Percentiles rank a stretch among this genome's conserved stretches.
phyloP scores from a whole-genome alignment of 495 filamentous ascomycete genomes.

The Rostrohypoxylon terebratum region DNA sequence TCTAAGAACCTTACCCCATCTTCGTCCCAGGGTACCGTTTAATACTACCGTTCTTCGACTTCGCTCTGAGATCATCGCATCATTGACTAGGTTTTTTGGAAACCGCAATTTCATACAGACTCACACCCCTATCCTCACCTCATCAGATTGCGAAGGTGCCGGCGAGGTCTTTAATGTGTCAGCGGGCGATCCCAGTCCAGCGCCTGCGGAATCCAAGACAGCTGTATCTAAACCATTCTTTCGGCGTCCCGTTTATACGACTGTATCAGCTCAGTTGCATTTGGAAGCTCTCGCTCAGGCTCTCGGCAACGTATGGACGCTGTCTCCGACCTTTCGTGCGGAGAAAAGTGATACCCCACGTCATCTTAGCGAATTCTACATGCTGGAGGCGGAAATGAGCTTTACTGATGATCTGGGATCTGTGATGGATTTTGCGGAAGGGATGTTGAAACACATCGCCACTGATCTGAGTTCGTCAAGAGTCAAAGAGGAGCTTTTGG shows the following conservation, averaged over 20 bases:
- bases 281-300: slow-evolving; percentile 92
- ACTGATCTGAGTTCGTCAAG: slow-evolving; percentile 64
- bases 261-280: slow-evolving; percentile 94
- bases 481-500: slow-evolving; percentile 69
- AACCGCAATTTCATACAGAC: slow-evolving; percentile 81
- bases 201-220: slow-evolving; percentile 35
- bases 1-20: slow-evolving; percentile 88
- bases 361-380: slow-evolving; percentile 98
- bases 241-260: slow-evolving; percentile 90
- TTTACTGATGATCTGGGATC: slow-evolving; percentile 76
- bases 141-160: slow-evolving; percentile 96
- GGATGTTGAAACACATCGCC: slow-evolving; percentile 74
- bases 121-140: slow-evolving; percentile 93
- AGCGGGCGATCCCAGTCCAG: slow-evolving; percentile 45
- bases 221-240: slow-evolving; percentile 71
- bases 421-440: slow-evolving; percentile 83
- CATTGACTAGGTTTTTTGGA: slow-evolving; percentile 77
- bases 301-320: slow-evolving; percentile 90
- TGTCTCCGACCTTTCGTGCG: slow-evolving; percentile 93
- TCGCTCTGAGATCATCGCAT: slow-evolving; percentile 81
- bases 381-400: slow-evolving; percentile 91
- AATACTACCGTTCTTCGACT: slow-evolving; percentile 84
- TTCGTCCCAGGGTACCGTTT: slow-evolving; percentile 84
- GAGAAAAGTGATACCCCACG: slow-evolving; percentile 94
- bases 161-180: slow-evolving; percentile 91